Percentiles rank a stretch among this genome's conserved stretches.
Conservation (phyloP, 1,284 basidiomycete species). For the Marasmius tenuissimus region DNA sequence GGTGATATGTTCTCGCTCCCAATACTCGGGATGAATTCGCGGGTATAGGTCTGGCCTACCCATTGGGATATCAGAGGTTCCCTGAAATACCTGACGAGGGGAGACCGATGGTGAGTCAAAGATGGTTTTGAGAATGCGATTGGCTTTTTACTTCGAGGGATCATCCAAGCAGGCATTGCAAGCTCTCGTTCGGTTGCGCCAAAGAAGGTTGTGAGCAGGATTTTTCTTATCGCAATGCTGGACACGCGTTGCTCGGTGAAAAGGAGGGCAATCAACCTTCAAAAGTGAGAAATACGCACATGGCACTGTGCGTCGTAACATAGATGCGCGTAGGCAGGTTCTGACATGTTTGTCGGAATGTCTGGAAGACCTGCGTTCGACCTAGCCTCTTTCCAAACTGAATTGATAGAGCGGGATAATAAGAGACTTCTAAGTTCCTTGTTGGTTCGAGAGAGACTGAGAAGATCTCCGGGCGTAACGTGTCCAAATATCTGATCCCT, state of each 20-base stretch:
- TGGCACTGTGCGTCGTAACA: not conserved
- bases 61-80: too few relatives aligned
- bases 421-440: not conserved
- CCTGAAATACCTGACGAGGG: too few relatives aligned
- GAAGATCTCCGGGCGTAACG: constrained; percentile 29
- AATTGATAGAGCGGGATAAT: not conserved
- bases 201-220: not conserved
- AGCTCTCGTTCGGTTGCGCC: not conserved
- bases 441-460: not conserved
- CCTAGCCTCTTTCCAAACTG: not conserved
- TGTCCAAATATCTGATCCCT: not conserved
- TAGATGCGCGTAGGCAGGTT: not conserved
- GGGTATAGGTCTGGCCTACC: too few relatives aligned
- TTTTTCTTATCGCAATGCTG: not conserved
- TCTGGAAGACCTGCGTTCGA: not conserved
- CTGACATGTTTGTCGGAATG: not conserved
- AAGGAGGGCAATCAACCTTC: not conserved
- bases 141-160: too few relatives aligned
- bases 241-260: not conserved
- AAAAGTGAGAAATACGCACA: not conserved
- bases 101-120: too few relatives aligned
- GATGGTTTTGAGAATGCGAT: too few relatives aligned
- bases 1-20: too few relatives aligned
- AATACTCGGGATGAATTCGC: too few relatives aligned
- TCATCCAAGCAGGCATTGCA: not conserved